phyloP scores from a whole-genome alignment of 306 rosid genomes.

The Fragaria vesca region DNA sequence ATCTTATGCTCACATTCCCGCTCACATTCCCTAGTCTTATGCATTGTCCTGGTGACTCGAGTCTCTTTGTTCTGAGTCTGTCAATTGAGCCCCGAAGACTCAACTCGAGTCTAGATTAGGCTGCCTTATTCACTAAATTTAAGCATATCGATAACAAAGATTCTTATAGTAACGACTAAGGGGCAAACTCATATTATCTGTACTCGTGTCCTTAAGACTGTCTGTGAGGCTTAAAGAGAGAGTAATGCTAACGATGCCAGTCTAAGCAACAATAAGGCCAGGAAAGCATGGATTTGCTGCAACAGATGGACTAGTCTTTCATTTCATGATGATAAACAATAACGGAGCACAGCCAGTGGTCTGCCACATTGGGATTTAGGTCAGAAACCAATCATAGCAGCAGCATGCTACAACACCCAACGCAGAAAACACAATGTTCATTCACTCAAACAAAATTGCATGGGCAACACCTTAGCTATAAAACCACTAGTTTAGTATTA shows the following conservation, averaged over 20 bases:
- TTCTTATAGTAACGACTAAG: neutral
- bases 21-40: neutral
- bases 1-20: neutral
- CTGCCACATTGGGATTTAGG: conserved; percentile 29
- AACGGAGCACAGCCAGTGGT: conserved; percentile 17
- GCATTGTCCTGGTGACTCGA: neutral
- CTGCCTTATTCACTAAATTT: too few species aligned
- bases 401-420: conserved; percentile 7
- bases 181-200: neutral
- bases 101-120: too few species aligned
- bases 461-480: neutral
- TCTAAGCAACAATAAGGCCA: conserved; percentile 2
- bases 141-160: neutral
- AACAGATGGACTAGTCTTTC: neutral
- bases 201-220: neutral
- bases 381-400: conserved; percentile 22
- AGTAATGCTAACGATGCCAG: neutral
- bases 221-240: neutral
- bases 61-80: neutral
- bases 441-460: conserved; percentile 19
- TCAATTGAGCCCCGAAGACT: too few species aligned
- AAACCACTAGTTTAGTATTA: neutral
- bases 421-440: conserved; percentile 18
- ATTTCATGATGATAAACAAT: conserved; percentile 23
- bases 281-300: conserved; percentile 35